Evolutionary conservation across 331 rosid genomes (phyloP).

Genomic region (Malus hybrid): DNA sequence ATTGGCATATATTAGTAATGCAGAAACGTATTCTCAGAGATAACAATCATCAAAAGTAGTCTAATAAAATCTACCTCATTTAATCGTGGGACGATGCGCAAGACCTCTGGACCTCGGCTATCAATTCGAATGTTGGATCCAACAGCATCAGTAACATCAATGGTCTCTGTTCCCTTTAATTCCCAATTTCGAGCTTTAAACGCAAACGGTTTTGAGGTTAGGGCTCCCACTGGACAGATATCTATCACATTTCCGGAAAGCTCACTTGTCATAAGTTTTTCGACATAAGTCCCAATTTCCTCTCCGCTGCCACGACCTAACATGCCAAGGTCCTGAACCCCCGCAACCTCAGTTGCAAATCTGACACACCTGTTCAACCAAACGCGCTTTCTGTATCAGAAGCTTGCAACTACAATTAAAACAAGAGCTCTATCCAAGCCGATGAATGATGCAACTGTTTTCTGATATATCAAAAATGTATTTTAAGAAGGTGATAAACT

Average conservation of each 20-base stretch:
- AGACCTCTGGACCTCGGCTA: slow-evolving; percentile 95
- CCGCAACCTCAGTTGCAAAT: slow-evolving; percentile 98
- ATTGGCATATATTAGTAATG: neutral
- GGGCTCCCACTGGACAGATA: slow-evolving; percentile 97
- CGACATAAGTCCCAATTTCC: slow-evolving; percentile 97
- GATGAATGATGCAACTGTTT: neutral
- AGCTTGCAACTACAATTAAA: slow-evolving; percentile 14
- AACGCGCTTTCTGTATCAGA: slow-evolving; percentile 15
- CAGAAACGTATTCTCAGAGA: neutral
- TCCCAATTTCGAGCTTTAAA: slow-evolving; percentile 99
- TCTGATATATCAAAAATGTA: neutral
- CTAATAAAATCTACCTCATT: slow-evolving; percentile 62
- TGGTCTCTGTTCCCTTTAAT: slow-evolving; percentile 86
- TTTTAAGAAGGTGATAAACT: no score
- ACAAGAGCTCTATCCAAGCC: neutral
- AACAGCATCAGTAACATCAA: slow-evolving; percentile 98
- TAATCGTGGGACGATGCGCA: slow-evolving; percentile 90
- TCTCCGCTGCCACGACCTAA: slow-evolving; percentile 99
- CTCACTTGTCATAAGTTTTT: slow-evolving; percentile 94
- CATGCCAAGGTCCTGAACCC: slow-evolving; percentile 98
- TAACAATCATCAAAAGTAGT: neutral
- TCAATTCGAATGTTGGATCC: slow-evolving; percentile 97
- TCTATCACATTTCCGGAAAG: slow-evolving; percentile 98
- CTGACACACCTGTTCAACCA: slow-evolving; percentile 73
- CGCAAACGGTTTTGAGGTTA: slow-evolving; percentile 96